phyloP scores from a whole-genome alignment of 352 stramenopile species.

The Phytophthora pinifolia region DNA sequence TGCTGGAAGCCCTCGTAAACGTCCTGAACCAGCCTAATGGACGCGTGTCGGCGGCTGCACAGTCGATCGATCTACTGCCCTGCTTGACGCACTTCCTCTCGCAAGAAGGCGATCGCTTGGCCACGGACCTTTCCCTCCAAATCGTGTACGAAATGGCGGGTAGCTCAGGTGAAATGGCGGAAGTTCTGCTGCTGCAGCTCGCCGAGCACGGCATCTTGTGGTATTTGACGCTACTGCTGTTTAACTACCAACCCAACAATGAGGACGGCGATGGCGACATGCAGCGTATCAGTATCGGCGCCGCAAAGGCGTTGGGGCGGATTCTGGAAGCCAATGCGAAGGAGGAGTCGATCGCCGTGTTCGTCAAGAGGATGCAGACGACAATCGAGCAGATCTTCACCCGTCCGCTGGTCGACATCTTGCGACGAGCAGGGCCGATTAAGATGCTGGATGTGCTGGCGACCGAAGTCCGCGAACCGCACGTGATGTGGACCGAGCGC shows the following conservation, averaged over 20 bases:
- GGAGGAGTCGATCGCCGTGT: constrained; percentile 74
- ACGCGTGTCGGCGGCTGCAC: constrained; percentile 72
- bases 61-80: constrained; percentile 80
- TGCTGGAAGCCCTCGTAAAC: constrained; percentile 79
- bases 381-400: constrained; percentile 88
- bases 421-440: constrained; percentile 56
- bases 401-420: constrained; percentile 68
- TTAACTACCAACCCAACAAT: constrained; percentile 48
- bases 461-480: constrained; percentile 72
- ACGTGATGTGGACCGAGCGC: constrained; percentile 87
- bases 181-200: constrained; percentile 77
- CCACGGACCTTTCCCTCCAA: constrained; percentile 77
- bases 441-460: constrained; percentile 74
- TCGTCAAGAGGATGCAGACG: constrained; percentile 78
- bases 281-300: constrained; percentile 69
- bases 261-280: constrained; percentile 39
- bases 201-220: constrained; percentile 82
- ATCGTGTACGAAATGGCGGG: constrained; percentile 83
- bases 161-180: constrained; percentile 78
- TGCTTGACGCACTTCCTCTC: constrained; percentile 76
- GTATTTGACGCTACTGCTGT: constrained; percentile 85
- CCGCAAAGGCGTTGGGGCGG: constrained; percentile 69
- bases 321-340: constrained; percentile 68
- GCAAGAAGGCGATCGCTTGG: constrained; percentile 64
- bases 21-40: constrained; percentile 84